Evolutionary conservation across 805 yeast genomes (phyloP).

Genomic region (Candida sakaeoensis): DNA sequence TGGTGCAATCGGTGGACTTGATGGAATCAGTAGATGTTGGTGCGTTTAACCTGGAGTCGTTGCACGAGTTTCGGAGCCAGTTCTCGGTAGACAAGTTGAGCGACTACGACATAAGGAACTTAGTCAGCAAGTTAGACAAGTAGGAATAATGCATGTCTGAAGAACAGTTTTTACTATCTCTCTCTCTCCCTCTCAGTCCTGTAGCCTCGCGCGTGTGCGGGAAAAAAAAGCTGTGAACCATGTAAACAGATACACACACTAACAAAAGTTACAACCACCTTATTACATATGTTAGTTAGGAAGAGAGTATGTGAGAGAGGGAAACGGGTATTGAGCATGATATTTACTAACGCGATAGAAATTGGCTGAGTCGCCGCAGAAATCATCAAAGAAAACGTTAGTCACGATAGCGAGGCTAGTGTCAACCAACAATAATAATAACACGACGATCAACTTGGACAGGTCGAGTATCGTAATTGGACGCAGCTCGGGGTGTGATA

Average conservation of each 20-base stretch:
- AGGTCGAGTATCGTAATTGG: slow-evolving; percentile 37
- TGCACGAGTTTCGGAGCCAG: slow-evolving; percentile 18
- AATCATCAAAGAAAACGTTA: not conserved
- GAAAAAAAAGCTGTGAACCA: too few relatives aligned
- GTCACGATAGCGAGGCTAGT: slow-evolving; percentile 10
- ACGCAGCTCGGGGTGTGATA: slow-evolving; percentile 58
- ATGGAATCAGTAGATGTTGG: slow-evolving; percentile 21
- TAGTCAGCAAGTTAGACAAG: slow-evolving; percentile 24
- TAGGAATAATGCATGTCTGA: not conserved
- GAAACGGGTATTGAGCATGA: too few relatives aligned
- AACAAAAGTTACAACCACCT: too few relatives aligned
- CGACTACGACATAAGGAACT: slow-evolving; percentile 21
- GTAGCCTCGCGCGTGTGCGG: too few relatives aligned
- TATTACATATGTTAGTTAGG: too few relatives aligned
- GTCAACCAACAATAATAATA: slow-evolving; percentile 14
- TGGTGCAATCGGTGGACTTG: slow-evolving; percentile 27
- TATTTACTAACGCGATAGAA: slow-evolving; percentile 3
- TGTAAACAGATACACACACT: too few relatives aligned
- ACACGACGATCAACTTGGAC: slow-evolving; percentile 17
- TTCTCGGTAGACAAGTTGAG: slow-evolving; percentile 7
- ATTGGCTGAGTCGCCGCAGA: slow-evolving; percentile 7
- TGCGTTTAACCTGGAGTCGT: slow-evolving; percentile 16
- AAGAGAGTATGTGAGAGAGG: slow-evolving; percentile 23
- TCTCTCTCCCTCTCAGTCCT: too few relatives aligned
- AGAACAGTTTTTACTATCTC: not conserved